These are phyloP conservation scores for Corymbia maculata DNA, from an alignment of 345 rosid genomes.

Conservation along the genomic window DNA sequence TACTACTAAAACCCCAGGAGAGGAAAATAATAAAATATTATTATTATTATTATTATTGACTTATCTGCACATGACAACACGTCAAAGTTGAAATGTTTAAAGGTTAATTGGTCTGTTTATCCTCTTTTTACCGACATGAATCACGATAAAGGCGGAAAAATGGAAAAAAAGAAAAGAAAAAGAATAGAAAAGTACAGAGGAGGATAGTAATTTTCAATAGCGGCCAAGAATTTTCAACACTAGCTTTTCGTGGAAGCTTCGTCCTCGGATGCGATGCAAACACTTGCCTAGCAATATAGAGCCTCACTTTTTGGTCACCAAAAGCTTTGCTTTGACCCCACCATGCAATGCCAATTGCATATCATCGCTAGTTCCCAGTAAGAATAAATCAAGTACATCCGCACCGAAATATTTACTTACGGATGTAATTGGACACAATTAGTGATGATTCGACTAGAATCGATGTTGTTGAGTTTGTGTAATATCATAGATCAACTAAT, in stretches of 20 bases:
- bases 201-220: too few relatives aligned
- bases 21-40: too few relatives aligned
- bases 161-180: not conserved
- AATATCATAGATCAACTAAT: not conserved
- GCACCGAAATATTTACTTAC: not conserved
- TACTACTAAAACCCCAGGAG: not conserved
- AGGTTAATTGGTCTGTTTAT: rapidly evolving
- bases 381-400: not conserved
- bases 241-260: not conserved
- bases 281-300: not conserved
- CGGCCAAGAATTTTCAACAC: not conserved
- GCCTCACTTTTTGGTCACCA: not conserved
- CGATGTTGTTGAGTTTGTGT: not conserved
- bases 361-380: not conserved
- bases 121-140: not conserved
- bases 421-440: not conserved
- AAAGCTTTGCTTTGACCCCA: not conserved
- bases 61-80: too few relatives aligned
- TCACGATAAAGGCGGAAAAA: not conserved
- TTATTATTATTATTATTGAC: too few relatives aligned
- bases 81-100: too few relatives aligned
- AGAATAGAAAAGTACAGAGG: not conserved
- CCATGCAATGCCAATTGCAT: not conserved
- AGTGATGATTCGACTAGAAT: not conserved
- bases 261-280: not conserved